Percentiles rank a stretch among this genome's conserved stretches.
Evolutionary conservation across 1,139 yeast genomes (phyloP).

Genomic region (Kodamaea alishanica): DNA sequence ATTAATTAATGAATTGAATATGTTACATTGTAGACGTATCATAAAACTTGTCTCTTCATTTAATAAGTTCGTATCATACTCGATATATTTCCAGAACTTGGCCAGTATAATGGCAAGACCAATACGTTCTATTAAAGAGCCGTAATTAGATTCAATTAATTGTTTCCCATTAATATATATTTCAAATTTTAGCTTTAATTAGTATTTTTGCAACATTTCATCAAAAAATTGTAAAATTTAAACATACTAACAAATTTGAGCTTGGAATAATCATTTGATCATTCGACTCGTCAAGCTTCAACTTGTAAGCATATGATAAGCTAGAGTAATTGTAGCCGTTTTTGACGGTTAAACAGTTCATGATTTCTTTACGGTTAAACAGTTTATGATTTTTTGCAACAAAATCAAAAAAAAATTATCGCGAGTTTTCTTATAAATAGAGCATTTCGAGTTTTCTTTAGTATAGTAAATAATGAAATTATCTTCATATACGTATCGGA

Average conservation of each 20-base stretch:
- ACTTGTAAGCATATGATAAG: constrained; percentile 10
- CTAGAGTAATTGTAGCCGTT: constrained; percentile 13
- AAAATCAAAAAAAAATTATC: constrained; percentile 1
- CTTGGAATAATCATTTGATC: constrained; percentile 11
- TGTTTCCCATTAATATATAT: constrained; percentile 15
- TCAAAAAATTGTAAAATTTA: neutral
- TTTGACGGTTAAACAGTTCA: constrained; percentile 8
- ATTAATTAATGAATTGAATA: constrained; percentile 16
- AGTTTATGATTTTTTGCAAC: constrained; percentile 3
- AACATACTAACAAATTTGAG: constrained; percentile 13
- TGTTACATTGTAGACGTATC: constrained; percentile 20
- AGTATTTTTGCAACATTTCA: constrained; percentile 3
- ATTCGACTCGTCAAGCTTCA: neutral
- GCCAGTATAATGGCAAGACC: constrained; percentile 9
- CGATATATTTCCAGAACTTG: constrained; percentile 18
- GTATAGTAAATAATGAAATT: too few species aligned
- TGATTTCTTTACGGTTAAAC: constrained; percentile 5
- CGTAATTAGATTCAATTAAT: constrained; percentile 11
- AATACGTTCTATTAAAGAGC: constrained; percentile 13
- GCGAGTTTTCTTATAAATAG: neutral
- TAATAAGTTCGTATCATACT: constrained; percentile 14
- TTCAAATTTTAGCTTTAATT: constrained; percentile 12
- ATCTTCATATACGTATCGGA: constrained; percentile 4
- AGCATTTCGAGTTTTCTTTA: too few species aligned
- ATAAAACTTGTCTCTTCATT: constrained; percentile 10